Evolutionary conservation across 2,329 filamentous ascomycete species (phyloP).

Genomic region (Aspergillus awamori): DNA sequence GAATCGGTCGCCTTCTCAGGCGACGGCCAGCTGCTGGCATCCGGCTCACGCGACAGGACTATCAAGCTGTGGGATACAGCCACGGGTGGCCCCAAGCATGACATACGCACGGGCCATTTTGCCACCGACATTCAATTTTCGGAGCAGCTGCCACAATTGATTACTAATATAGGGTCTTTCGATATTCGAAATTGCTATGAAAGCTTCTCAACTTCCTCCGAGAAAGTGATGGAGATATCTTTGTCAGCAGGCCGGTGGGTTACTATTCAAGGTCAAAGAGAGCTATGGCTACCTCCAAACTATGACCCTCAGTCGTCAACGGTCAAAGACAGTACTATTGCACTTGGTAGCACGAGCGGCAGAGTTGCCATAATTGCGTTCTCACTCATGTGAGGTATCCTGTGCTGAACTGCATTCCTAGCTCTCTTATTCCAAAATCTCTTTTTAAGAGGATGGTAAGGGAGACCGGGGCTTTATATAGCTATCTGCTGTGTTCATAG

Average conservation of each 20-base stretch:
- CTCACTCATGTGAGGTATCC: neutral
- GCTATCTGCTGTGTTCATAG: neutral
- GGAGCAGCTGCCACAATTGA: neutral
- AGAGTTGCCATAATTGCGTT: constrained; percentile 3
- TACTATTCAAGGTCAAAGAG: constrained; percentile 10
- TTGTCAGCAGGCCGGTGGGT: constrained; percentile 8
- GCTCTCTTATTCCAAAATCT: neutral
- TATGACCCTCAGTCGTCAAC: neutral
- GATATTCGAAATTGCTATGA: constrained; percentile 7
- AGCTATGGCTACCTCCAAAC: constrained; percentile 14
- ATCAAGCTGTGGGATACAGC: constrained; percentile 16
- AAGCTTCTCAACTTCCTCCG: constrained; percentile 1
- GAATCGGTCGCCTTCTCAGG: neutral
- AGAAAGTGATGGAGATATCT: neutral
- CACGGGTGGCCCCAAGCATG: constrained; percentile 13
- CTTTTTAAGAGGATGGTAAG: neutral
- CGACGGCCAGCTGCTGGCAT: constrained; percentile 9
- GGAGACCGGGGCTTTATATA: neutral
- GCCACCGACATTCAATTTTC: constrained; percentile 7
- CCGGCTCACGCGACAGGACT: neutral
- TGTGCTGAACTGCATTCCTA: neutral
- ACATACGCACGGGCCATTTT: neutral
- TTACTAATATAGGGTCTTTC: constrained; percentile 10
- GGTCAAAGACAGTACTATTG: constrained; percentile 7
- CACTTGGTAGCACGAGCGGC: constrained; percentile 5